These are phyloP conservation scores for Entamoeba dispar DNA, from an alignment of 208 protist genomes.

Conservation along the genomic window DNA sequence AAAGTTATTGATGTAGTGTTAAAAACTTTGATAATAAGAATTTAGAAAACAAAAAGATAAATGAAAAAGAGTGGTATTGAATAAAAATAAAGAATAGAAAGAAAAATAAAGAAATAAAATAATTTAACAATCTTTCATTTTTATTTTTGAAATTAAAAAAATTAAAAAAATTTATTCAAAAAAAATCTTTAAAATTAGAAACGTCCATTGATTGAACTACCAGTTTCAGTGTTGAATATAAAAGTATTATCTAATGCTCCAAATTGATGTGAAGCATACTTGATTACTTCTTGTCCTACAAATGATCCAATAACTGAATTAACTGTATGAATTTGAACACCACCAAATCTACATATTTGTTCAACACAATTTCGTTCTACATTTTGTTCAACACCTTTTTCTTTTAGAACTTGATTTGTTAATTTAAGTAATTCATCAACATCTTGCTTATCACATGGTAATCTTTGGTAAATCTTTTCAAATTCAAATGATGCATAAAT, in stretches of 20 bases:
- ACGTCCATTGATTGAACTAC: background rate
- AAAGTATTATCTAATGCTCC: background rate
- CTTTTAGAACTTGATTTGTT: background rate
- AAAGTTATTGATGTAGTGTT: too few relatives aligned
- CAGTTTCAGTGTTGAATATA: background rate
- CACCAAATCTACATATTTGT: background rate
- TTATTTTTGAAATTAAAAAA: too few relatives aligned
- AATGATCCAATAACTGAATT: background rate
- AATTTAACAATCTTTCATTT: too few relatives aligned
- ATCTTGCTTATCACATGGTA: background rate
- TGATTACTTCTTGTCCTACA: background rate
- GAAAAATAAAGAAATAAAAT: too few relatives aligned
- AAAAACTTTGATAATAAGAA: too few relatives aligned
- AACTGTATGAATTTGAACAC: background rate
- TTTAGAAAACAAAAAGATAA: too few relatives aligned
- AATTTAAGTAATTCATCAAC: background rate
- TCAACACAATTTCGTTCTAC: background rate
- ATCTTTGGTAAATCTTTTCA: background rate
- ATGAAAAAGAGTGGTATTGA: too few relatives aligned
- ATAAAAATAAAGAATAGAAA: too few relatives aligned
- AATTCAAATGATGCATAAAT: background rate
- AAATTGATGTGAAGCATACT: background rate
- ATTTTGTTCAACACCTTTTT: too few relatives aligned
- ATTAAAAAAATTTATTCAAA: background rate
- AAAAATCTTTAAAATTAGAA: background rate